Base-by-base conservation (phyloP, 2,329 filamentous ascomycete species). In the Diaporthe helianthi region DNA sequence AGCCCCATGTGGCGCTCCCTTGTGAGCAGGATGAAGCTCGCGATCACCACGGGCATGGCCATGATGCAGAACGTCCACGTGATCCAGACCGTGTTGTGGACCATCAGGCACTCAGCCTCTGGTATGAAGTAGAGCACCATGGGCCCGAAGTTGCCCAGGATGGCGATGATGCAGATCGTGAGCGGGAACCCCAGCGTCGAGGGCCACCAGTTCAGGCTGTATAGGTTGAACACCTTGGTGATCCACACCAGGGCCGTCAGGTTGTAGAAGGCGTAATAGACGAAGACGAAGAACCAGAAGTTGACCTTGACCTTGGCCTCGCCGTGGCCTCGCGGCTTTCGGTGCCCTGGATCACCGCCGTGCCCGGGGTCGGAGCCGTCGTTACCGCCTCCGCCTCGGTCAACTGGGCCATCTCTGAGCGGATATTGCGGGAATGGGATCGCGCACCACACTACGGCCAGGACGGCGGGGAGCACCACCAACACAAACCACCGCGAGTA, bases 221-320 rank as follows among this genome's bases (percentile, higher is more conserved):
- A 92, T 26, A 92, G 83, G 74, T 92, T 92, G 77, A 92, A 92
- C 6, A 91, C 85, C 75, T 91, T 91, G 58, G 89, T 92, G 76
- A 92, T 90, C 88, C 89, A 92, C 71, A 90, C 86, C 73, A 92
- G 79, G 2, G 89, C 89, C 5, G 88, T 90, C 29, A 91, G 75
- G 76, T 89, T 91, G 78, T 92, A 92, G 73, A 90, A 86, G 68
- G 88, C 88, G 77, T 92, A 92, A 80, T 91, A 92, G 68, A 90
- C 86, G 60, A 90, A 85, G 46, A 92, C 81, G 75, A 92, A 92
- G 82, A 90, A 91, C 89, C 89, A 92, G 75, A 91, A 91, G 80
- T 90, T 90, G 73, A 91, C 85, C 71, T 87, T 85, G 5, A 91
- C 89, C 51, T 86, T 82, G 7, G 89, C 87, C 73, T 85, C 83